A percentile compares a stretch with the other conserved stretches of the same genome.
These are phyloP conservation scores for Inonotus hispidus DNA, from an alignment of 1,284 basidiomycete species.

Conservation along the genomic window DNA sequence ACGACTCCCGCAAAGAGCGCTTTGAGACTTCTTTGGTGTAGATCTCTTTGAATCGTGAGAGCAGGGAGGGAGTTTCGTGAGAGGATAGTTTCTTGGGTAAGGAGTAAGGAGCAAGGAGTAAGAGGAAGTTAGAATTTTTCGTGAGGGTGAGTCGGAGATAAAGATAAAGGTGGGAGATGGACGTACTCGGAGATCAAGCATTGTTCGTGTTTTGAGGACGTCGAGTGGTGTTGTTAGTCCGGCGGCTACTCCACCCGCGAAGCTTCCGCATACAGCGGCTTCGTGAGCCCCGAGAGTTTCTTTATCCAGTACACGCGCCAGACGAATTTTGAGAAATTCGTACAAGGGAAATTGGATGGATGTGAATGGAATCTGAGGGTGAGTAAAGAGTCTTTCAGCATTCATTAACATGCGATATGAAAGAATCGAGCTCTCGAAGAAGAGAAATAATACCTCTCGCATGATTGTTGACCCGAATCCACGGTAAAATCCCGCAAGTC, in stretches of 20 bases:
- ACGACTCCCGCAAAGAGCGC: constrained; percentile 87
- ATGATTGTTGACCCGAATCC: constrained; percentile 78
- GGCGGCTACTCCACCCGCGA: constrained; percentile 89
- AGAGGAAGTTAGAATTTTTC: too few species aligned
- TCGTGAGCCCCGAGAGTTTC: constrained; percentile 72
- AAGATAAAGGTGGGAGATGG: neutral
- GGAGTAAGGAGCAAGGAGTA: too few species aligned
- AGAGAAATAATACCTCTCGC: constrained; percentile 51
- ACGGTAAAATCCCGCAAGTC: constrained; percentile 68
- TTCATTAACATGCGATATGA: too few species aligned
- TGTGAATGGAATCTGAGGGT: constrained; percentile 87
- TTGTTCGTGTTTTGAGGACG: constrained; percentile 95
- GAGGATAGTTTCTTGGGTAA: constrained; percentile 49
- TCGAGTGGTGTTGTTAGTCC: constrained; percentile 93
- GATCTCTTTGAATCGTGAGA: constrained; percentile 57
- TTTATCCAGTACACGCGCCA: constrained; percentile 46
- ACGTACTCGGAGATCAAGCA: constrained; percentile 80
- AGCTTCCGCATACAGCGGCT: constrained; percentile 86
- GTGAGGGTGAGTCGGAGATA: neutral
- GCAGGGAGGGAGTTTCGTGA: constrained; percentile 48
- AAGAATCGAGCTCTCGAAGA: too few species aligned
- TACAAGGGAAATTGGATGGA: constrained; percentile 97
- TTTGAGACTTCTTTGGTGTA: constrained; percentile 66
- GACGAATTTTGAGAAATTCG: constrained; percentile 74
- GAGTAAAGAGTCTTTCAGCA: neutral